phyloP scores from a whole-genome alignment of 208 protist genomes.

The Zelonia costaricensis region DNA sequence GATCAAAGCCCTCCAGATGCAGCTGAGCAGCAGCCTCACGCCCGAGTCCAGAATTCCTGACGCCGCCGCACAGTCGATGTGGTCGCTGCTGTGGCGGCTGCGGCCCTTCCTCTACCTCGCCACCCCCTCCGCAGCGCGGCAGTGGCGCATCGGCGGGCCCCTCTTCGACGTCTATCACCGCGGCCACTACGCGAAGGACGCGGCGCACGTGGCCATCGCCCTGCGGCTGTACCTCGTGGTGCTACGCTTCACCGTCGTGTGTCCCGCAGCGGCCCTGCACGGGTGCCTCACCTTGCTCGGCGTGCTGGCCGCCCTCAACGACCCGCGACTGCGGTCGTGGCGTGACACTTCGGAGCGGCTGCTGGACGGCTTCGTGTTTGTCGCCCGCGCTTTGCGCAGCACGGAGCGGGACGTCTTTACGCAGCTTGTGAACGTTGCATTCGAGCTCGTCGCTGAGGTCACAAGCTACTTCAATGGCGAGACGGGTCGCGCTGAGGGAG shows the following conservation, averaged over 20 bases:
- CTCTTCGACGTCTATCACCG: conserved; percentile 25
- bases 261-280: conserved; percentile 49
- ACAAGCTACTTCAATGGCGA: conserved; percentile 16
- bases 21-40: conserved; percentile 16
- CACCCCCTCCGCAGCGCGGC: conserved; percentile 7
- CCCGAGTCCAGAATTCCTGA: neutral
- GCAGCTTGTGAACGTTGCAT: conserved; percentile 4
- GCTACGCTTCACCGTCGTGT: conserved; percentile 40
- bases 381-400: conserved; percentile 23
- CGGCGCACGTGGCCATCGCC: conserved; percentile 40
- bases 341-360: conserved; percentile 32
- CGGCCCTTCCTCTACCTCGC: conserved; percentile 54
- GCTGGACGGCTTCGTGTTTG: conserved; percentile 34
- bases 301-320: conserved; percentile 45
- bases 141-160: conserved; percentile 12
- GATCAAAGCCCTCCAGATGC: conserved; percentile 22
- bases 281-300: conserved; percentile 57
- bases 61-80: conserved; percentile 28
- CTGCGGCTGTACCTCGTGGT: conserved; percentile 64
- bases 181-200: conserved; percentile 28
- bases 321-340: conserved; percentile 10
- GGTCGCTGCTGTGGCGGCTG: conserved; percentile 57
- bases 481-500: neutral
- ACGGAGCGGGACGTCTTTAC: conserved; percentile 13
- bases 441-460: conserved; percentile 18